Evolutionary conservation across 345 rosid genomes (phyloP).

Genomic region (Eucalyptus victrix): DNA sequence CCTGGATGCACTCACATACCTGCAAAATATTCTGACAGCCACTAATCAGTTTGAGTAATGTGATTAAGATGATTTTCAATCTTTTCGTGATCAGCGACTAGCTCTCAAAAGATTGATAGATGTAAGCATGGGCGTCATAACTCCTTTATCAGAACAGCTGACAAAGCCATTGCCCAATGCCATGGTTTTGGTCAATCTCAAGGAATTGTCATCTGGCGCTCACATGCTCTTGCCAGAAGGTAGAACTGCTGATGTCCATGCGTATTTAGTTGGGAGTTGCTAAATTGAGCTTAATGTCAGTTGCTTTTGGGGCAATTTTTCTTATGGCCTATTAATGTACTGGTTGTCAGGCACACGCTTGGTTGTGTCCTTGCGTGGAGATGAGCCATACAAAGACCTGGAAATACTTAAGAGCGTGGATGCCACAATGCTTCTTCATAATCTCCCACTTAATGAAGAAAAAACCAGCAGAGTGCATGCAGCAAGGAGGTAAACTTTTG

Average conservation of each 20-base stretch:
- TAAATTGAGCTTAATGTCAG: background rate
- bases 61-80: background rate
- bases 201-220: conserved; percentile 83
- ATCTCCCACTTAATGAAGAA: conserved; percentile 57
- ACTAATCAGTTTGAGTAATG: background rate
- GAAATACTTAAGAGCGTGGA: conserved; percentile 64
- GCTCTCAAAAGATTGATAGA: conserved; percentile 92
- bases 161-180: conserved; percentile 94
- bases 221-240: conserved; percentile 97
- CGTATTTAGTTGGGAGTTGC: background rate
- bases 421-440: conserved; percentile 80
- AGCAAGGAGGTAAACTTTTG: conserved; percentile 67
- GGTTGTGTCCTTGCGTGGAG: conserved; percentile 80
- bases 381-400: conserved; percentile 65
- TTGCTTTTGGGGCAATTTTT: background rate
- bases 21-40: background rate
- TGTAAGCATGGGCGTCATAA: conserved; percentile 84
- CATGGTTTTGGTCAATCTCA: conserved; percentile 81
- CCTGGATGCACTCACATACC: background rate
- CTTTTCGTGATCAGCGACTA: conserved; percentile 43
- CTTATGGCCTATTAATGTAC: background rate
- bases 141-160: conserved; percentile 91
- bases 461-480: conserved; percentile 87
- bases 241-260: background rate
- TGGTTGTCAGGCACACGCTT: conserved; percentile 66